These are phyloP conservation scores for Eleusine coracana DNA, from an alignment of 176 grass and related monocot species.

Conservation along the genomic window DNA sequence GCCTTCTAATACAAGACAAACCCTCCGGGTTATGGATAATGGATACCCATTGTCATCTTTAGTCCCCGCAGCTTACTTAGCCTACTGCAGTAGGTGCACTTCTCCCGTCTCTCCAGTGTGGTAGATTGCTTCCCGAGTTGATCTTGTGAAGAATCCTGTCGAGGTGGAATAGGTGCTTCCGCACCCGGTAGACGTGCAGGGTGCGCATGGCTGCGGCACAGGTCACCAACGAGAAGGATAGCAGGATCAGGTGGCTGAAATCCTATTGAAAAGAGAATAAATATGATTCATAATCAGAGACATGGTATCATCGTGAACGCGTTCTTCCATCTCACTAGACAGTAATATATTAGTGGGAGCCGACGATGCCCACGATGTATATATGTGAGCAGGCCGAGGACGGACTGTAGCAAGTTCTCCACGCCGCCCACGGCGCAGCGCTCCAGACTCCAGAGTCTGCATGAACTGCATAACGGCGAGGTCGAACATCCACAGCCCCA, in stretches of 20 bases:
- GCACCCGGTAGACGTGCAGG: slow-evolving; percentile 60
- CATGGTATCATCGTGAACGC: no score
- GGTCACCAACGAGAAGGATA: slow-evolving; percentile 88
- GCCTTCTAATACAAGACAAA: no score
- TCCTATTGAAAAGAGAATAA: no score
- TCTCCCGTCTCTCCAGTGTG: no score
- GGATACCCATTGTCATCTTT: no score
- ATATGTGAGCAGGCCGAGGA: slow-evolving; percentile 88
- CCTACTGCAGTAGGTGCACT: no score
- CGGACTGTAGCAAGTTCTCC: slow-evolving; percentile 87
- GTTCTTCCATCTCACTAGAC: no score
- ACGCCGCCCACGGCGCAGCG: slow-evolving; percentile 84
- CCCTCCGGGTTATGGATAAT: no score
- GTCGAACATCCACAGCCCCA: slow-evolving; percentile 97
- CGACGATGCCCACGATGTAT: slow-evolving; percentile 84
- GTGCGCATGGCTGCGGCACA: slow-evolving; percentile 72
- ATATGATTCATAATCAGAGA: no score
- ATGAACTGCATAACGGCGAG: slow-evolving; percentile 83
- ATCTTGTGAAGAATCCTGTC: slow-evolving; percentile 72
- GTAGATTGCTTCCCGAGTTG: no score
- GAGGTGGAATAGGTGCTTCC: slow-evolving; percentile 90
- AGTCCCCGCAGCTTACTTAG: no score
- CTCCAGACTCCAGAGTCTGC: slow-evolving; percentile 75
- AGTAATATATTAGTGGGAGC: no score
- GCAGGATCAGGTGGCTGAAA: slow-evolving; percentile 68